Evolutionary conservation across 805 yeast genomes (phyloP).

Genomic region (Teunomyces lycoperdinae): DNA sequence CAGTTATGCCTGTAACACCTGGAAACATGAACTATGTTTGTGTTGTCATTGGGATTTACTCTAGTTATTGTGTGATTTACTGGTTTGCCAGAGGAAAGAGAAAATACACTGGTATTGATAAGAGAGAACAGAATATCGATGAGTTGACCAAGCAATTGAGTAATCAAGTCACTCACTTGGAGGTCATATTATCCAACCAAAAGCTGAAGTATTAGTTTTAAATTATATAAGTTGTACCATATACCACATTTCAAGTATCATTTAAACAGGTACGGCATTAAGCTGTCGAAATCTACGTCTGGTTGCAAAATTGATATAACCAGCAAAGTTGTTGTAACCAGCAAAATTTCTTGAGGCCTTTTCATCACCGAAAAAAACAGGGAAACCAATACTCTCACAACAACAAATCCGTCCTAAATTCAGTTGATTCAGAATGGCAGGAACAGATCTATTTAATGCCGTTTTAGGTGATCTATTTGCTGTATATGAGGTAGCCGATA

Average conservation of each 20-base stretch:
- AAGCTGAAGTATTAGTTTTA: background rate
- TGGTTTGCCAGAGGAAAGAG: conserved; percentile 47
- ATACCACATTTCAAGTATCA: too few relatives aligned
- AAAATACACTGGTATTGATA: conserved; percentile 18
- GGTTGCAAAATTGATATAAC: background rate
- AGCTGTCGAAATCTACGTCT: too few relatives aligned
- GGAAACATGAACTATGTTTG: conserved; percentile 67
- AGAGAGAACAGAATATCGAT: conserved; percentile 17
- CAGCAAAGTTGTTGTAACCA: background rate
- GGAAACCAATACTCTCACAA: background rate
- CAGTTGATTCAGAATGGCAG: background rate
- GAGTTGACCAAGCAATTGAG: conserved; percentile 23
- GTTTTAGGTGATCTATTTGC: conserved; percentile 19
- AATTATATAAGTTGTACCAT: too few relatives aligned
- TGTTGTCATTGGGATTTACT: conserved; percentile 47
- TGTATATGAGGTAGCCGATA: conserved; percentile 28
- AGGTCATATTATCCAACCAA: conserved; percentile 15
- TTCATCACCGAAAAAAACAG: background rate
- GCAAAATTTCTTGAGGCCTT: background rate
- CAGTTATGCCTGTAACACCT: conserved; percentile 56
- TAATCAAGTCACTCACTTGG: conserved; percentile 20
- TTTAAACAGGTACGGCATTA: too few relatives aligned
- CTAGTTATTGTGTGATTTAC: conserved; percentile 44
- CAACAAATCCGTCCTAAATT: background rate
- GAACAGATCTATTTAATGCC: conserved; percentile 1